Evolutionary conservation across 2,329 filamentous ascomycete species (phyloP), one percentile per base, ranked within the genome.

Genomic region (Hypoxylon sp.): DNA sequence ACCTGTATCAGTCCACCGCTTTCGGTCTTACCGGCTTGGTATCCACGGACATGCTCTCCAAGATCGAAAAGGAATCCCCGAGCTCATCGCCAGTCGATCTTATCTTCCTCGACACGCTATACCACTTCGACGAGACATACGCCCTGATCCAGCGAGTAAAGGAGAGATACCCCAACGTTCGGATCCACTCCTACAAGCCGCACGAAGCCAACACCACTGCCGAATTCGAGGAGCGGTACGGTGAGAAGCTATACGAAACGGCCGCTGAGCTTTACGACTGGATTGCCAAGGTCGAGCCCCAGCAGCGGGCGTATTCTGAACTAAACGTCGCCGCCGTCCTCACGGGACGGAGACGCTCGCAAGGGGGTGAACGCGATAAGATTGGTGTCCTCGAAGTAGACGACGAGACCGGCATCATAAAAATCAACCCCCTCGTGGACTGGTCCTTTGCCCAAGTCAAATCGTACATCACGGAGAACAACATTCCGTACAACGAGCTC

Each of bases 231-330:
- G 82, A 85, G 65, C 89, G 88, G 73, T 93, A 97, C 75, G 95
- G 95, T 74, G 84, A 89, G 75, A 87, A 88, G 69, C 82, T 98
- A 49, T 99, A 94, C 89, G 91, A 97, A 76, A 87, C 83, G 30
- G 90, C 95, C 68, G 86, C 93, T 51, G 92, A 97, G 74, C 86
- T 94, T 74, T 99, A 99, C 80, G 95, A 99, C 84, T 98, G 92
- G 85, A 85, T 95, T 67, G 95, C 94, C 81, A 99, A 99, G 84
- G 95, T 99, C 50, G 95, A 99, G 83, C 95, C 95, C 15, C 92
- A 94, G 57, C 90, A 97, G 80, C 89, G 95, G 65, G 93, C 95
- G 6, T 98, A 97, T 79, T 84, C 89, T 17, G 91, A 97, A 68
- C 87, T 98, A 62, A 87, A 91, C 73, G 94, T 98, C 59, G 90